Base-by-base conservation (phyloP, 148 eudicot genomes). In the Vaccinium myrtillus region DNA sequence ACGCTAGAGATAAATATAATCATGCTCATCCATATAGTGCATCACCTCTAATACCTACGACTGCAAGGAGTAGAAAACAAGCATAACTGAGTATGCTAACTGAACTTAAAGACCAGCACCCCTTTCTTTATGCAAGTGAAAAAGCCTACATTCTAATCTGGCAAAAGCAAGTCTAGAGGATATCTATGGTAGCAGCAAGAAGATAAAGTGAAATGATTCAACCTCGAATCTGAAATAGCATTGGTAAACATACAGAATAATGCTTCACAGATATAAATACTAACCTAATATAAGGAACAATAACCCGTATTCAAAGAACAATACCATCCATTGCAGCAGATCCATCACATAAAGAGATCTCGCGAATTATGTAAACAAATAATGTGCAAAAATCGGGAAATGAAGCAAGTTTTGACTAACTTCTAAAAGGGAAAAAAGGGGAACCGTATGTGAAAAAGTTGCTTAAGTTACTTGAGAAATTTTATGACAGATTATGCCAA, bases 311-410 rank as follows among this genome's bases (percentile, higher is more conserved):
- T n/a, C 15, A 18, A 36, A 14, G 12, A 18, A 30, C 18, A 23
- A 32, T 79, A 14, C 21, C n/a, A 56, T 56, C 12, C 67, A 19
- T 32, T 19, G 16, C 25, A 36, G 82, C 51, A 79, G 39, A 53
- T 78, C 58, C 58, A 77, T 78, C 63, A 78, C n/a, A 55, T 55
- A 54, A 55, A 13, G 10, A 49, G 50, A 78, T 55, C 46, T 78
- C 55, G 7, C 21, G 12, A 50, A 65, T 78, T 78, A 1, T 8
- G 27, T 56, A 55, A 36, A 54, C 50, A 79, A 79, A 53, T 16
- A 30, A 79, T 58, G 58, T 36, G 53, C 48, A 39, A 16, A 79
- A 39, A 58, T 56, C 14, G 15, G 7, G 6, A 30, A 46, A 78
- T 30, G n/a, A 78, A 55, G 65, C 55, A 78, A 78, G 65, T 48